A percentile compares a stretch with the other conserved stretches of the same genome.
These are phyloP conservation scores for Chondrus crispus DNA, from an alignment of 23 red algal genomes.

Conservation along the genomic window DNA sequence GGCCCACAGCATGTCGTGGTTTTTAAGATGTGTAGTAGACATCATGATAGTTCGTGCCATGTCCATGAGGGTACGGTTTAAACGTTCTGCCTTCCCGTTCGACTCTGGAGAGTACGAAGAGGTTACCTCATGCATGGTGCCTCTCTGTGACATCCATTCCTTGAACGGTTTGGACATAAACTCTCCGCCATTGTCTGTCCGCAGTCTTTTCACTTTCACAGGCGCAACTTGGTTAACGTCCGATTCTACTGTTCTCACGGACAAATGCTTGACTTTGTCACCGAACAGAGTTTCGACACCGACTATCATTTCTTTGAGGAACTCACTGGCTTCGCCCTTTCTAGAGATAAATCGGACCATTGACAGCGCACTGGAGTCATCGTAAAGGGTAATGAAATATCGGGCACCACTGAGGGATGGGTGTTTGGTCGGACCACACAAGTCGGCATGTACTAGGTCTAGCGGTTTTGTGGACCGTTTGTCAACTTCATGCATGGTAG, in stretches of 20 bases:
- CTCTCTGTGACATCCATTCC: neutral
- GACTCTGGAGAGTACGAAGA: slow-evolving; percentile 19
- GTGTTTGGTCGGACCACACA: neutral
- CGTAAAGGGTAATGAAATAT: neutral
- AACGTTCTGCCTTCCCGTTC: slow-evolving; percentile 12
- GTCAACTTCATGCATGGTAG: neutral
- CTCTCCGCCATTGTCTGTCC: slow-evolving; percentile 25
- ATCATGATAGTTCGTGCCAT: neutral
- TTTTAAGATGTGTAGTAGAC: neutral
- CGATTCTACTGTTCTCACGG: no score
- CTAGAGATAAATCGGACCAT: neutral
- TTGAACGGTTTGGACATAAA: neutral
- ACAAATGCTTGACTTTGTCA: neutral
- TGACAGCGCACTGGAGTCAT: neutral
- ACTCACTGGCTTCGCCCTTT: neutral
- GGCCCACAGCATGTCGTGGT: neutral
- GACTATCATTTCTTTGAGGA: neutral
- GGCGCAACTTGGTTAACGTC: no score
- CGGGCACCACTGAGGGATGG: neutral
- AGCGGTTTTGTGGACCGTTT: neutral
- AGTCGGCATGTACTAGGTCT: neutral
- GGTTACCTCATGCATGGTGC: neutral
- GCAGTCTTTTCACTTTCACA: neutral
- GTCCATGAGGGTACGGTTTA: slow-evolving; percentile 4
- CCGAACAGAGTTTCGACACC: neutral